Percentiles rank a stretch among this genome's conserved stretches.
Conservation (phyloP, 768 basidiomycete species). For the Ramaria sp. region DNA sequence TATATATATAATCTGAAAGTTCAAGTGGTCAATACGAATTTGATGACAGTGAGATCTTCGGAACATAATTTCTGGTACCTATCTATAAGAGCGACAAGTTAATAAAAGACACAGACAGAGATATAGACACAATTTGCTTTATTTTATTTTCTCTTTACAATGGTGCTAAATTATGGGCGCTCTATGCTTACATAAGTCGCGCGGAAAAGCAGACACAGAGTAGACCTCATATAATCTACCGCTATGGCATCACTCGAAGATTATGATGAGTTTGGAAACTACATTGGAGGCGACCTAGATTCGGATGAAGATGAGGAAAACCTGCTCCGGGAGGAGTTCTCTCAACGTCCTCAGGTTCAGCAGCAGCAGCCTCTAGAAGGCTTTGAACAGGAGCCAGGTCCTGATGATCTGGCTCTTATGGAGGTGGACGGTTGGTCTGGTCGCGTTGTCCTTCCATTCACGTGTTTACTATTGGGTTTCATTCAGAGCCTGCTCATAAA, state of each 20-base stretch:
- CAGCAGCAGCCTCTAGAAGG: slow-evolving; percentile 62
- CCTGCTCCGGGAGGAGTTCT: slow-evolving; percentile 37
- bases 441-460: background rate
- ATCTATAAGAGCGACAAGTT: too few relatives aligned
- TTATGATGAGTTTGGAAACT: slow-evolving; percentile 95
- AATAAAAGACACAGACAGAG: too few relatives aligned
- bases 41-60: too few relatives aligned
- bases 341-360: slow-evolving; percentile 27
- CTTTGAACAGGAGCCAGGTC: slow-evolving; percentile 57
- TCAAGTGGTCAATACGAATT: too few relatives aligned
- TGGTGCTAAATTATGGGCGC: too few relatives aligned
- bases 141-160: too few relatives aligned
- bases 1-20: too few relatives aligned
- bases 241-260: slow-evolving; percentile 56
- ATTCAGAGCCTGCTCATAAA: slow-evolving; percentile 62
- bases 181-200: too few relatives aligned
- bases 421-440: slow-evolving; percentile 64
- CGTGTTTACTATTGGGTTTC: background rate
- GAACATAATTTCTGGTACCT: too few relatives aligned
- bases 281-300: slow-evolving; percentile 90
- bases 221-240: background rate
- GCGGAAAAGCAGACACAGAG: too few relatives aligned
- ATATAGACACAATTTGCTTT: too few relatives aligned
- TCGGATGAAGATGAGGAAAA: slow-evolving; percentile 61
- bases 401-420: slow-evolving; percentile 60